Percentiles rank a stretch among this genome's conserved stretches.
These are phyloP conservation scores for Trichosanthes cucumerina DNA, from an alignment of 306 rosid genomes.

Conservation along the genomic window DNA sequence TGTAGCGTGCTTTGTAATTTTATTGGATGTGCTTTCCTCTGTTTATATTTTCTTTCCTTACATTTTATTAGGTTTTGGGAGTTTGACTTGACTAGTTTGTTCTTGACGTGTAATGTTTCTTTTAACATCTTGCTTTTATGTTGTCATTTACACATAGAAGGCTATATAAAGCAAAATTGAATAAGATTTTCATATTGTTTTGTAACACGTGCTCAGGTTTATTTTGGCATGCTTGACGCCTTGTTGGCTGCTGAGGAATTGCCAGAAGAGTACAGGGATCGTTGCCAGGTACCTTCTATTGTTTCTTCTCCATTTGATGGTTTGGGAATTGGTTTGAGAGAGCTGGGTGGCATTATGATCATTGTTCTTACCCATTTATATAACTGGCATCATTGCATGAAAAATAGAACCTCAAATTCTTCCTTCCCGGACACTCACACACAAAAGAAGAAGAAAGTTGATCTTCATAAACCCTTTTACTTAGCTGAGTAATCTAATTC, in stretches of 20 bases:
- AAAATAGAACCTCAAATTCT: not conserved
- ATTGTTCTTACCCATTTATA: not conserved
- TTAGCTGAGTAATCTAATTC: not conserved
- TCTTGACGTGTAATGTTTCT: not conserved
- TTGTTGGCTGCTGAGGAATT: slow-evolving; percentile 92
- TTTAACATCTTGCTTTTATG: not conserved
- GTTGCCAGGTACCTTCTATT: slow-evolving; percentile 48
- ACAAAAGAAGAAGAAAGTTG: not conserved
- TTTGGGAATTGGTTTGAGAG: not conserved
- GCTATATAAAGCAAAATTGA: not conserved
- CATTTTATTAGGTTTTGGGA: not conserved
- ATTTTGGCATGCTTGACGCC: slow-evolving; percentile 99
- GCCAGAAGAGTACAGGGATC: slow-evolving; percentile 88
- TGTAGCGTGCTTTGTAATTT: not conserved
- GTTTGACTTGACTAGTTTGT: not conserved
- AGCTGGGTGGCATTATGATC: not conserved
- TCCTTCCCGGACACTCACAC: not conserved
- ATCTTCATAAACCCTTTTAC: not conserved
- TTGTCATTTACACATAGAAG: slow-evolving; percentile 9
- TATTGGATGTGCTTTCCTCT: not conserved
- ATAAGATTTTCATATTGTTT: slow-evolving; percentile 17
- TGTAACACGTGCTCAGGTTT: slow-evolving; percentile 43
- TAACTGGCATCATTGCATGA: not conserved
- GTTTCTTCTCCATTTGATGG: slow-evolving; percentile 1
- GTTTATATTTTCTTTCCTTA: not conserved